phyloP scores from a whole-genome alignment of 768 basidiomycete genomes.

The Tephrocybe rancida region DNA sequence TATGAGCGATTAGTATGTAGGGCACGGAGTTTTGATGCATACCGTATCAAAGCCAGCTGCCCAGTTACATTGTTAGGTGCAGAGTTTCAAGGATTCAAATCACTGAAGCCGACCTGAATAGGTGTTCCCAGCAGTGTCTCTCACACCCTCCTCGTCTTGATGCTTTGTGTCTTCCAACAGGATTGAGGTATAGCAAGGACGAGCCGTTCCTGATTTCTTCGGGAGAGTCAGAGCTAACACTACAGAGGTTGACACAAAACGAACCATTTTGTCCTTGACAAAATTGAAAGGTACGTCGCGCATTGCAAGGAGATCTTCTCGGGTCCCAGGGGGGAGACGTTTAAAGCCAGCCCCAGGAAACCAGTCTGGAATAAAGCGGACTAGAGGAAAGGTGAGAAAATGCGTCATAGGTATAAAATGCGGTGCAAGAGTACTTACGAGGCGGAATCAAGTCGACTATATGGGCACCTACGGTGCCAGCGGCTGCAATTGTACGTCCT shows the following conservation, averaged over 20 bases:
- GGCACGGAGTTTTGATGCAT: no score
- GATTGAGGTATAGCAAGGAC: background rate
- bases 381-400: conserved; percentile 15
- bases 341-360: conserved; percentile 22
- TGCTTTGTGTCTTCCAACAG: conserved; percentile 3
- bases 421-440: background rate
- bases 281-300: conserved; percentile 18
- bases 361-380: conserved; percentile 27
- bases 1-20: background rate
- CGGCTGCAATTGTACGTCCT: background rate
- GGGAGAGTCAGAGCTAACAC: background rate
- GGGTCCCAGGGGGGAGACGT: background rate
- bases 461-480: background rate
- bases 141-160: conserved; percentile 1
- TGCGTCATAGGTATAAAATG: background rate
- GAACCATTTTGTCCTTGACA: conserved; percentile 19
- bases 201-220: conserved; percentile 2
- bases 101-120: background rate
- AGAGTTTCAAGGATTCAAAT: background rate
- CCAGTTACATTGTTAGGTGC: background rate
- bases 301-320: conserved; percentile 1
- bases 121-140: background rate
- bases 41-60: no score
- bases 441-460: conserved; percentile 1
- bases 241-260: background rate